Conservation (phyloP, 2,329 filamentous ascomycete species). For the Seiridium unicorne region DNA sequence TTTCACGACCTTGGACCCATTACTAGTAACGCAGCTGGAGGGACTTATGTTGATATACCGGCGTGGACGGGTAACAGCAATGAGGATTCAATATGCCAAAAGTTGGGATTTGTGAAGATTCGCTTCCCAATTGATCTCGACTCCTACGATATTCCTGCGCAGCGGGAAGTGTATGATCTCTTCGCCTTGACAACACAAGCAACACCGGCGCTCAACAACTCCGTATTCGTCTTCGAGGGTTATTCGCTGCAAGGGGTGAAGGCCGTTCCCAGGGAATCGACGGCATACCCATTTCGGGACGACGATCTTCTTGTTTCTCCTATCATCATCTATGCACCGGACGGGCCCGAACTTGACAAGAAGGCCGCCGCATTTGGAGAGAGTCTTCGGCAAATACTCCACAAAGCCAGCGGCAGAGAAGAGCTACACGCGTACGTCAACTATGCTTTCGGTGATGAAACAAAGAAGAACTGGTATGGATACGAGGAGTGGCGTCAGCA, state of each 20-base stretch:
- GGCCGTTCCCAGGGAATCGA: not conserved
- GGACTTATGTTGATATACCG: not conserved
- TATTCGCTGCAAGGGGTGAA: constrained; percentile 6
- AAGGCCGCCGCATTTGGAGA: constrained; percentile 34
- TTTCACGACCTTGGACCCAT: no score
- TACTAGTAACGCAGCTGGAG: no score
- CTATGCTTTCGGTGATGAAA: constrained; percentile 6
- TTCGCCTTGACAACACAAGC: not conserved
- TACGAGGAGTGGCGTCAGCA: constrained; percentile 7
- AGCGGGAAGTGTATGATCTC: constrained; percentile 1
- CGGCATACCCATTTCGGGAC: constrained; percentile 4
- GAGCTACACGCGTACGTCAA: constrained; percentile 9
- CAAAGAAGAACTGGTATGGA: constrained; percentile 2
- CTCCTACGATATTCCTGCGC: not conserved
- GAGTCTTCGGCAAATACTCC: constrained; percentile 33
- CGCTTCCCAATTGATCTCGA: constrained; percentile 7
- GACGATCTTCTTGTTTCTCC: constrained; percentile 23
- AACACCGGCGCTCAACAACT: not conserved
- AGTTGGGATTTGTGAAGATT: not conserved
- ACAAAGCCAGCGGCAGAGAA: constrained; percentile 28
- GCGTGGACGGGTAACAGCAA: not conserved
- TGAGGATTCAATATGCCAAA: not conserved
- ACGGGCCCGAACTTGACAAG: constrained; percentile 27
- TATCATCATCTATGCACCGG: constrained; percentile 34
- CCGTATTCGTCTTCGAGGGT: constrained; percentile 4